Evolutionary conservation across 257 asterid species (phyloP).

Genomic region (Capsicum baccatum): DNA sequence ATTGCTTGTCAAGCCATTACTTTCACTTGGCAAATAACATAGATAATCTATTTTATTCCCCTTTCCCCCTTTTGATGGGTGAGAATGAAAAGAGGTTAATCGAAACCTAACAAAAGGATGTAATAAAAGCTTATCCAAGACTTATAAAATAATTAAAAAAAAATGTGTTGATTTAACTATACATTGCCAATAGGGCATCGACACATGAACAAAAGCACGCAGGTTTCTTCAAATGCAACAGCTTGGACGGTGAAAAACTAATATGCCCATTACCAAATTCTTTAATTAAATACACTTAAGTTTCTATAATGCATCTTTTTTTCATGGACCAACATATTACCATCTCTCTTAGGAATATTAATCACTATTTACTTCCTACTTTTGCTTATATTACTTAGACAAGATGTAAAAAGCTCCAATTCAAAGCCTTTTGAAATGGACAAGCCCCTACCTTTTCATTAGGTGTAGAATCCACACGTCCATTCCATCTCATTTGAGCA

Average conservation of each 20-base stretch:
- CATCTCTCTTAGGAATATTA: background rate
- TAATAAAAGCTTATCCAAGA: conserved; percentile 54
- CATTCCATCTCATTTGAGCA: conserved; percentile 27
- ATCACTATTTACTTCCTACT: conserved; percentile 1
- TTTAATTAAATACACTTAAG: background rate
- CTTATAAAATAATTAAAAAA: background rate
- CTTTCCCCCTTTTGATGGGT: conserved; percentile 5
- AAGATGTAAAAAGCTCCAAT: conserved; percentile 28
- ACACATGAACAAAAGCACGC: conserved; percentile 36
- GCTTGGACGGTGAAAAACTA: conserved; percentile 46
- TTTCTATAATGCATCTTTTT: background rate
- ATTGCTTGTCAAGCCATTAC: conserved; percentile 57
- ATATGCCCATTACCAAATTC: conserved; percentile 46
- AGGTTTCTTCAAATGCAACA: conserved; percentile 40
- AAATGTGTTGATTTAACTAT: conserved; percentile 29
- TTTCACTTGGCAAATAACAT: conserved; percentile 52
- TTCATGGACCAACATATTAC: background rate
- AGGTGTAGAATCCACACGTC: conserved; percentile 27
- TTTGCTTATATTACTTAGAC: background rate
- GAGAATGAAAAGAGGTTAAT: conserved; percentile 27
- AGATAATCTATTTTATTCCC: conserved; percentile 56
- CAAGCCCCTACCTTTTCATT: conserved; percentile 31
- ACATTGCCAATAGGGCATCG: conserved; percentile 32
- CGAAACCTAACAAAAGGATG: conserved; percentile 40
- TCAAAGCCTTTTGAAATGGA: conserved; percentile 25